Conservation (phyloP, 73 alveolate genomes). For the Paramecium sexaurelia region DNA sequence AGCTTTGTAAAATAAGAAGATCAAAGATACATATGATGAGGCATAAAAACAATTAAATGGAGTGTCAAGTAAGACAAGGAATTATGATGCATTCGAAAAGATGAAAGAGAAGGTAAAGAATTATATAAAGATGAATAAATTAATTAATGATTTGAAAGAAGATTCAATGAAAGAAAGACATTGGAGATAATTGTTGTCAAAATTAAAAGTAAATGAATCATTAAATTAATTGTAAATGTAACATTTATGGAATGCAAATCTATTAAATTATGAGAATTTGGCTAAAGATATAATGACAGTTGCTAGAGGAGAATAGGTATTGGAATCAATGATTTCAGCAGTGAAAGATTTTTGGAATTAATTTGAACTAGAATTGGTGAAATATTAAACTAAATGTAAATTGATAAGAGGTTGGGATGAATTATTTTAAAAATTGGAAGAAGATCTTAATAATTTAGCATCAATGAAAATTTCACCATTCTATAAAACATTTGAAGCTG, state of each 20-base stretch:
- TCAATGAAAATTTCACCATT: conserved; percentile 99
- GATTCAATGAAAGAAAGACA: conserved; percentile 98
- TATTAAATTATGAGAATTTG: conserved; percentile 25
- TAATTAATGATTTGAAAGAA: conserved; percentile 91
- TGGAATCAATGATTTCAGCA: conserved; percentile 85
- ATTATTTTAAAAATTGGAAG: conserved; percentile 96
- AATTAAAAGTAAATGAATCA: conserved; percentile 80
- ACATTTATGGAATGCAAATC: conserved; percentile 69
- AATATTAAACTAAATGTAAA: conserved; percentile 97
- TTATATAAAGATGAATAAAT: conserved; percentile 87
- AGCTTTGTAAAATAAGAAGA: conserved; percentile 55
- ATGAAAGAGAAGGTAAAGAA: conserved; percentile 87
- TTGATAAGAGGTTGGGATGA: conserved; percentile 99
- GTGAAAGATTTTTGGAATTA: conserved; percentile 92
- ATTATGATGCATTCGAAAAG: conserved; percentile 95
- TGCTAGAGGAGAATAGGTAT: conserved; percentile 94
- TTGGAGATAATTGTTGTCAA: conserved; percentile 91
- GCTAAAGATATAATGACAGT: conserved; percentile 63
- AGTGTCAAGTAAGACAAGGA: conserved; percentile 80
- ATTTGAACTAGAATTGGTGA: conserved; percentile 96
- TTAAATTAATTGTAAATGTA: conserved; percentile 62
- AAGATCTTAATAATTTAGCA: conserved; percentile 95
- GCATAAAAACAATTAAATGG: conserved; percentile 69
- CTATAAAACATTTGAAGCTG: conserved; percentile 96
- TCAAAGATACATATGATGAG: conserved; percentile 71